phyloP scores from a whole-genome alignment of 2,329 filamentous ascomycete species.

The Graphilbum ipis-grandicollis region DNA sequence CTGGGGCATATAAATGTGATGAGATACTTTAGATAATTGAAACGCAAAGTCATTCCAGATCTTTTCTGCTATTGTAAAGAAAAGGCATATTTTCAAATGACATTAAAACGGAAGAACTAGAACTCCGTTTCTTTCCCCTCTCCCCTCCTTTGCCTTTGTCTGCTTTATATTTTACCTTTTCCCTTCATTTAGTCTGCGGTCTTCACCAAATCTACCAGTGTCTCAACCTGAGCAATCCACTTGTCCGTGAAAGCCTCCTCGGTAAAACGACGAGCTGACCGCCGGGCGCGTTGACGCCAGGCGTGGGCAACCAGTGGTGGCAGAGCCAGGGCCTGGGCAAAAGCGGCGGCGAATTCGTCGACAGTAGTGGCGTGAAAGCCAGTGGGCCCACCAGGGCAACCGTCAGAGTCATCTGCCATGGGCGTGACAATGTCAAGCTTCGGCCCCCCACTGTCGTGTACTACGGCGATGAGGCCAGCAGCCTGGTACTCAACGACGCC shows the following conservation, averaged over 20 bases:
- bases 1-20: too few species aligned
- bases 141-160: too few species aligned
- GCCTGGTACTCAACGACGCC: slow-evolving; percentile 97
- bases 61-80: too few species aligned
- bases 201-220: slow-evolving; percentile 34
- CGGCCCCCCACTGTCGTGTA: slow-evolving; percentile 84
- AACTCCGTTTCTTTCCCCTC: too few species aligned
- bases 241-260: slow-evolving; percentile 68
- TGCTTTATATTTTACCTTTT: too few species aligned
- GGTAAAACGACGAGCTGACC: slow-evolving; percentile 69
- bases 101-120: too few species aligned
- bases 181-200: neutral
- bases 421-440: slow-evolving; percentile 84
- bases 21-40: too few species aligned
- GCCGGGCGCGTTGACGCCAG: slow-evolving; percentile 58
- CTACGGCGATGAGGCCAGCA: slow-evolving; percentile 79
- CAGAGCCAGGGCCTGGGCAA: slow-evolving; percentile 57
- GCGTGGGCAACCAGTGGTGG: slow-evolving; percentile 52
- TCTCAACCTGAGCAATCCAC: slow-evolving; percentile 63
- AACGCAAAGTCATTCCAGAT: too few species aligned
- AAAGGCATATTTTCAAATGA: too few species aligned
- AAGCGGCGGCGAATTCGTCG: slow-evolving; percentile 65
- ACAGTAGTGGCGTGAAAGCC: slow-evolving; percentile 75
- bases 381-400: slow-evolving; percentile 61
- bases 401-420: too few species aligned